These are phyloP conservation scores for Ballota nigra DNA, from an alignment of 257 asterid genomes.

Conservation along the genomic window DNA sequence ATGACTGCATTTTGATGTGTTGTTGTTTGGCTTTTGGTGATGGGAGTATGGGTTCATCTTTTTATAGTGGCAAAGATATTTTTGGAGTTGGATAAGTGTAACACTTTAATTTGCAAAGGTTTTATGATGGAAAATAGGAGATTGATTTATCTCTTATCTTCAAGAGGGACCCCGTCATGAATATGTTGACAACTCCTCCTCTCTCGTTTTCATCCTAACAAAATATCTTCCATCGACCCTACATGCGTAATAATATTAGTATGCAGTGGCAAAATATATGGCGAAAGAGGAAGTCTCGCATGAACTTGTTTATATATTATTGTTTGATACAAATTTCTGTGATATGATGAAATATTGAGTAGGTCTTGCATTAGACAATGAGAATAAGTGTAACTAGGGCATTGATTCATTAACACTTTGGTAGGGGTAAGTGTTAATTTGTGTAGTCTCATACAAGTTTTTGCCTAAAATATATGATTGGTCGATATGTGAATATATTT, in stretches of 20 bases:
- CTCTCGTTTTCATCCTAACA: background rate
- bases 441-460: no score
- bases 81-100: conserved; percentile 24
- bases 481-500: no score
- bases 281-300: background rate
- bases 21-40: background rate
- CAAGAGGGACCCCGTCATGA: background rate
- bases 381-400: no score
- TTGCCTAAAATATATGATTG: no score
- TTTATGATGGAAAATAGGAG: background rate
- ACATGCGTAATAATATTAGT: background rate
- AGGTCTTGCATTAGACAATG: no score
- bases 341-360: no score
- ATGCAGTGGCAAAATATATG: background rate
- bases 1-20: conserved; percentile 35
- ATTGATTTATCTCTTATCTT: background rate
- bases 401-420: no score
- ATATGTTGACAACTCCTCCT: background rate
- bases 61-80: conserved; percentile 31
- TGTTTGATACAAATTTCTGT: no score
- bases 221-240: background rate
- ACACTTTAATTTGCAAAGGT: background rate
- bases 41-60: background rate
- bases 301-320: no score
- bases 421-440: no score